phyloP scores from a whole-genome alignment of 208 protist genomes.

The Wallacemonas sp. region DNA sequence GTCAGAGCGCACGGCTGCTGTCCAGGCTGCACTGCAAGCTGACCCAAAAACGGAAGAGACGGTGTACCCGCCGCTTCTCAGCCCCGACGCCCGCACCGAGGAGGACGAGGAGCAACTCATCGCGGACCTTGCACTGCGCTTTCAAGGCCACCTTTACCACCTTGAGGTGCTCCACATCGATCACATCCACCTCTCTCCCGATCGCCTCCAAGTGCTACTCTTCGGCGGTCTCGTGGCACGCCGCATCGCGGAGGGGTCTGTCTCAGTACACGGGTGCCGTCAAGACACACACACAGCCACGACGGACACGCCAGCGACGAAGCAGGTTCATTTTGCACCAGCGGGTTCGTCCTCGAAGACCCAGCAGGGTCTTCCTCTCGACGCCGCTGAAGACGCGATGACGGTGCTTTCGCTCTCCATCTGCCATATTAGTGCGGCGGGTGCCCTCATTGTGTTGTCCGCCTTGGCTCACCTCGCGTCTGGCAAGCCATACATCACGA shows the following conservation, averaged over 20 bases:
- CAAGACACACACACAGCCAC: not conserved
- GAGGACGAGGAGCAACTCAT: constrained; percentile 55
- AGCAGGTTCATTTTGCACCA: not conserved
- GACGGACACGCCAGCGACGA: not conserved
- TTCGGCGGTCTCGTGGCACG: constrained; percentile 50
- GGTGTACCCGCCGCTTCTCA: constrained; percentile 45
- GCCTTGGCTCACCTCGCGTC: constrained; percentile 28
- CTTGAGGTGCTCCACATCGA: constrained; percentile 72
- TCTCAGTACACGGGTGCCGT: not conserved
- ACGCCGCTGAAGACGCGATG: constrained; percentile 22
- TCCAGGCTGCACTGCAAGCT: not conserved
- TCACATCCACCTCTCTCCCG: constrained; percentile 48
- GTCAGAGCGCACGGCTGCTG: constrained; percentile 5
- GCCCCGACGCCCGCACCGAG: constrained; percentile 18
- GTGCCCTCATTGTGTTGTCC: constrained; percentile 55
- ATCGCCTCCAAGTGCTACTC: constrained; percentile 58
- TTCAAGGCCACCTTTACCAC: constrained; percentile 31
- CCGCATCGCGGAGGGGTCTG: not conserved
- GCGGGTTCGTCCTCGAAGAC: not conserved
- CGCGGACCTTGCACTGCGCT: constrained; percentile 51
- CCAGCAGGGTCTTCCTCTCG: not conserved
- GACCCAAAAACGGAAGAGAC: constrained; percentile 17
- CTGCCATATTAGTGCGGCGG: constrained; percentile 62
- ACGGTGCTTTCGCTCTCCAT: constrained; percentile 64
- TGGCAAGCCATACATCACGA: constrained; percentile 8